Percentiles rank a stretch among this genome's conserved stretches.
Evolutionary conservation across 2,329 filamentous ascomycete species (phyloP).

Genomic region (Dactylellina sp.): DNA sequence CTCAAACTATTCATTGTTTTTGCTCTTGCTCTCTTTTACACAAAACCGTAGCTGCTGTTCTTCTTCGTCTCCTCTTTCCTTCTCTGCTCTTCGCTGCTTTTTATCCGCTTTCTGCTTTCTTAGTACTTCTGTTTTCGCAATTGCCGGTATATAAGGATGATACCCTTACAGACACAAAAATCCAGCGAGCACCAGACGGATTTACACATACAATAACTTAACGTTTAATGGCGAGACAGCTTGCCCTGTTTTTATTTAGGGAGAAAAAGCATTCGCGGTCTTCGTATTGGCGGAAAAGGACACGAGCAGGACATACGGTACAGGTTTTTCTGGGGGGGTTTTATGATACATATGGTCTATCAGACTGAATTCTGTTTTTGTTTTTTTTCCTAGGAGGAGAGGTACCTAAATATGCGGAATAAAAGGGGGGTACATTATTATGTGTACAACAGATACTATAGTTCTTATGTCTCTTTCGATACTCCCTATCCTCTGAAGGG

Average conservation of each 20-base stretch:
- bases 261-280: too few species aligned
- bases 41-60: slow-evolving; percentile 27
- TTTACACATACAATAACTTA: slow-evolving; percentile 35
- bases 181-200: neutral
- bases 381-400: too few species aligned
- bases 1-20: slow-evolving; percentile 24
- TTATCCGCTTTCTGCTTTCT: slow-evolving; percentile 14
- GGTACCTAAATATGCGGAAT: too few species aligned
- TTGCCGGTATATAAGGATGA: slow-evolving; percentile 53
- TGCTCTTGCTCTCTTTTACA: slow-evolving; percentile 3
- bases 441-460: neutral
- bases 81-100: slow-evolving; percentile 6
- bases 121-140: neutral
- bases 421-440: too few species aligned
- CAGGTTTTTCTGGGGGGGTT: too few species aligned
- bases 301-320: too few species aligned
- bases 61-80: slow-evolving; percentile 12
- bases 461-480: neutral
- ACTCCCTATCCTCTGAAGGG: neutral
- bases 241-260: neutral
- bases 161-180: slow-evolving; percentile 53
- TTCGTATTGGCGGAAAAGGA: too few species aligned
- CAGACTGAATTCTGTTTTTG: too few species aligned
- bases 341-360: too few species aligned
- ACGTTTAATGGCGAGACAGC: slow-evolving; percentile 34